These are phyloP conservation scores for Ascochyta lentis DNA, from an alignment of 2,329 filamentous ascomycete genomes.

Conservation along the genomic window DNA sequence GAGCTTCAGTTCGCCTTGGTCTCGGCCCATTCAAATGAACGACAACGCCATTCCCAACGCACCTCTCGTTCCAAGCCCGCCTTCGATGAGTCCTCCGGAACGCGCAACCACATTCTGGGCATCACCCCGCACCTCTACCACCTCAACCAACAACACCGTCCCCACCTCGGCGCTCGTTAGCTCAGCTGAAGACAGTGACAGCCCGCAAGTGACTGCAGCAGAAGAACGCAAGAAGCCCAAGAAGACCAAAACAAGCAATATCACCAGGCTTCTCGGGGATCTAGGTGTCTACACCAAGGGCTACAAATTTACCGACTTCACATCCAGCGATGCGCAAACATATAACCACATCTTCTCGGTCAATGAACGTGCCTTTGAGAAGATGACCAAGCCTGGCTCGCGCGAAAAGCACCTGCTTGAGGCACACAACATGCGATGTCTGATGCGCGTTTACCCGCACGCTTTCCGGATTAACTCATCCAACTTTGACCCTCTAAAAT, in stretches of 20 bases:
- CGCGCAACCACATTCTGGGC: constrained; percentile 55
- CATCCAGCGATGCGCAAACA: constrained; percentile 76
- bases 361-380: constrained; percentile 86
- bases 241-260: constrained; percentile 76
- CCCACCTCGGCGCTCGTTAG: constrained; percentile 62
- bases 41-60: constrained; percentile 58
- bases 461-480: constrained; percentile 81
- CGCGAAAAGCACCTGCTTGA: constrained; percentile 80
- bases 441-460: constrained; percentile 91
- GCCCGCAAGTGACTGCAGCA: constrained; percentile 61
- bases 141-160: constrained; percentile 63
- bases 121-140: constrained; percentile 61
- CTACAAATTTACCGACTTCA: constrained; percentile 85
- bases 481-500: constrained; percentile 92
- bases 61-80: constrained; percentile 59
- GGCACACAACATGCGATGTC: constrained; percentile 85
- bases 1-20: constrained; percentile 80
- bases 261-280: constrained; percentile 80
- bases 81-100: constrained; percentile 61
- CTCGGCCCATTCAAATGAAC: constrained; percentile 68
- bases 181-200: constrained; percentile 80
- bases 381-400: constrained; percentile 75
- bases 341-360: constrained; percentile 97
- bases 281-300: constrained; percentile 80
- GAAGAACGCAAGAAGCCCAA: constrained; percentile 65